Percentiles rank a stretch among this genome's conserved stretches.
phyloP scores from a whole-genome alignment of 306 rosid genomes.

The Cicer cuneatum region DNA sequence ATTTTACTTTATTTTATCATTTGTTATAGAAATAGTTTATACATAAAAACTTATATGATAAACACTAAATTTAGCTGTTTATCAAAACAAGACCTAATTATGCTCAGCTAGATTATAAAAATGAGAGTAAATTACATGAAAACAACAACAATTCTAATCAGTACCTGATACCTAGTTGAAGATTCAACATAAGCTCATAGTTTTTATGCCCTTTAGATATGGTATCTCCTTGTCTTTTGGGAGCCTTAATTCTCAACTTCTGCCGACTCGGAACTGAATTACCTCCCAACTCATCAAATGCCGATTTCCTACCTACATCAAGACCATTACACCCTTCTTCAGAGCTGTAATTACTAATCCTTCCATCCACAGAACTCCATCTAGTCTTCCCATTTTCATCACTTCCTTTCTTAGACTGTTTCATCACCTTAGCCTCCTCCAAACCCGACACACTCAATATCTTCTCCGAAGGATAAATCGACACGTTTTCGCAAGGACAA shows the following conservation, averaged over 20 bases:
- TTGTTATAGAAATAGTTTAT: too few relatives aligned
- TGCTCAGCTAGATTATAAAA: slow-evolving; percentile 6
- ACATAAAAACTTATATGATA: too few relatives aligned
- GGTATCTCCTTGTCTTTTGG: slow-evolving; percentile 73
- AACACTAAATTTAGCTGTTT: too few relatives aligned
- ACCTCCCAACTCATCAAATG: slow-evolving; percentile 42
- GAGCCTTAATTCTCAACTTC: slow-evolving; percentile 52
- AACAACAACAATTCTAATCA: slow-evolving; percentile 37
- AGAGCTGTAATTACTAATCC: slow-evolving; percentile 49
- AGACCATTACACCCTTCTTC: slow-evolving; percentile 42
- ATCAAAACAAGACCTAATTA: background rate
- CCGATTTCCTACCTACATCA: slow-evolving; percentile 44
- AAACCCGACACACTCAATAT: slow-evolving; percentile 48
- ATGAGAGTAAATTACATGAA: slow-evolving; percentile 4
- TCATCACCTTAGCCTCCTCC: slow-evolving; percentile 50
- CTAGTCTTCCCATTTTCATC: slow-evolving; percentile 49
- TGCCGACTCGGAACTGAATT: slow-evolving; percentile 34
- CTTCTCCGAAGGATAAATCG: slow-evolving; percentile 80
- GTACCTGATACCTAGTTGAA: slow-evolving; percentile 95
- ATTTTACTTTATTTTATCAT: too few relatives aligned
- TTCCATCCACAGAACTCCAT: slow-evolving; percentile 59
- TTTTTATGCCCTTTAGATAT: slow-evolving; percentile 92
- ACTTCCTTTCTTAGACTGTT: slow-evolving; percentile 48
- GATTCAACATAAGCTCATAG: slow-evolving; percentile 91
- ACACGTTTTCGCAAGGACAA: slow-evolving; percentile 58